These are phyloP conservation scores for Neodidymelliopsis sp. DNA, from an alignment of 2,329 filamentous ascomycete genomes.

Conservation along the genomic window DNA sequence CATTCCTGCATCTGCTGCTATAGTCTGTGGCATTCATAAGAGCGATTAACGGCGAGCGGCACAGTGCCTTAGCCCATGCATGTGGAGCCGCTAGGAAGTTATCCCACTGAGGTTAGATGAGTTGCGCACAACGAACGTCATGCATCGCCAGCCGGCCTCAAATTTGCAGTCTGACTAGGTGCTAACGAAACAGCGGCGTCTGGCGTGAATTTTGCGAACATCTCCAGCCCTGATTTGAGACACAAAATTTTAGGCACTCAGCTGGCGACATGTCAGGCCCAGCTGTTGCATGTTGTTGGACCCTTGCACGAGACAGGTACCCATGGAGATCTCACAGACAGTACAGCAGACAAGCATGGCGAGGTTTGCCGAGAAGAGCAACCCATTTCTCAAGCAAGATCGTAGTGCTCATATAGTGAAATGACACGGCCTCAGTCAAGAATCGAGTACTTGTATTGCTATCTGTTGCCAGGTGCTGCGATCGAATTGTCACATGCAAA, in stretches of 20 bases:
- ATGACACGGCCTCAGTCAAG: too few relatives aligned
- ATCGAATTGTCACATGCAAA: slow-evolving; percentile 5
- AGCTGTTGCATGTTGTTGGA: slow-evolving; percentile 3
- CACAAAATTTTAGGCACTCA: neutral
- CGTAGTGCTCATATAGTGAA: too few relatives aligned
- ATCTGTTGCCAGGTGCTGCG: slow-evolving; percentile 12
- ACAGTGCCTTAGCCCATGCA: neutral
- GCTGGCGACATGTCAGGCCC: neutral
- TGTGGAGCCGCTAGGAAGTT: slow-evolving; percentile 13
- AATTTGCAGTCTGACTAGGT: slow-evolving; percentile 3
- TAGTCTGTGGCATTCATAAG: neutral
- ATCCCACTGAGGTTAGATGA: slow-evolving; percentile 15
- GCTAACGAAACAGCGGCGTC: neutral
- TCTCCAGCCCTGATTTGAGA: neutral
- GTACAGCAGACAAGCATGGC: neutral
- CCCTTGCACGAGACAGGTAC: slow-evolving; percentile 12
- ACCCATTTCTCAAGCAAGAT: too few relatives aligned
- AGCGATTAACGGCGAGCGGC: neutral
- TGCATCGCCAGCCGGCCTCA: slow-evolving; percentile 14
- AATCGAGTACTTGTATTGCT: neutral
- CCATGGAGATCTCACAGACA: neutral
- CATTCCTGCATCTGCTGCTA: slow-evolving; percentile 2
- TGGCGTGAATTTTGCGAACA: neutral
- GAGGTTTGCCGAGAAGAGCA: too few relatives aligned
- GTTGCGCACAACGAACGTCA: slow-evolving; percentile 16